phyloP scores from a whole-genome alignment of 331 rosid species.

The Rosa hybrid region DNA sequence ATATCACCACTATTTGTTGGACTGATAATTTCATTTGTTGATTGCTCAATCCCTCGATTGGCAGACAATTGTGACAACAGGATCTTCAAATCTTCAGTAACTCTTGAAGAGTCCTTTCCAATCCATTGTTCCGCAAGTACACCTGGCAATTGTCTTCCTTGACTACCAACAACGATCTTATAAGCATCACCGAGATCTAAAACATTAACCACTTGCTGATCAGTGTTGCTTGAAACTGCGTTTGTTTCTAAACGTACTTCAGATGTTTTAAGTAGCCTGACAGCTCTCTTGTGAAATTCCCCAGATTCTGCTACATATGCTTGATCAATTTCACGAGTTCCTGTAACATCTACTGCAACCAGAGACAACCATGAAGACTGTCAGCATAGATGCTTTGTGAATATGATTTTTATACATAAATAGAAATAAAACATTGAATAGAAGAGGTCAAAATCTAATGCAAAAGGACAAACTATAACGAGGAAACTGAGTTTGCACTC shows the following conservation, averaged over 20 bases:
- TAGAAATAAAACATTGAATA: background rate
- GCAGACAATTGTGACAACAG: conserved; percentile 72
- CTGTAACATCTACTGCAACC: conserved; percentile 33
- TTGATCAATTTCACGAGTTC: conserved; percentile 39
- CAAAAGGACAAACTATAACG: conserved; percentile 21
- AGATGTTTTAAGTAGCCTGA: conserved; percentile 35
- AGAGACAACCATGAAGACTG: conserved; percentile 10
- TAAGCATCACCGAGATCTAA: conserved; percentile 97
- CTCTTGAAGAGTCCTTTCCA: conserved; percentile 77
- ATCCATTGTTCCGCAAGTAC: conserved; percentile 69
- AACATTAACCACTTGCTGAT: conserved; percentile 49
- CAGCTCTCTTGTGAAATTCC: conserved; percentile 38
- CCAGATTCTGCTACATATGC: conserved; percentile 29
- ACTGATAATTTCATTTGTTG: conserved; percentile 54
- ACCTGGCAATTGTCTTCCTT: conserved; percentile 73
- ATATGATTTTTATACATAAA: conserved; percentile 17
- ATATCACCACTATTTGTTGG: conserved; percentile 69
- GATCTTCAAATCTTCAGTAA: conserved; percentile 75
- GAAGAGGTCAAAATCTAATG: background rate
- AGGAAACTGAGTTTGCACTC: conserved; percentile 38
- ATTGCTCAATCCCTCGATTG: conserved; percentile 58
- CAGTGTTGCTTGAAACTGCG: conserved; percentile 41
- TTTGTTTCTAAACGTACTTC: conserved; percentile 52
- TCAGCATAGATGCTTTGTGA: conserved; percentile 13
- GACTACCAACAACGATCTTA: conserved; percentile 60